phyloP scores from a whole-genome alignment of 495 filamentous ascomycete genomes.

The Neurospora hispaniola region DNA sequence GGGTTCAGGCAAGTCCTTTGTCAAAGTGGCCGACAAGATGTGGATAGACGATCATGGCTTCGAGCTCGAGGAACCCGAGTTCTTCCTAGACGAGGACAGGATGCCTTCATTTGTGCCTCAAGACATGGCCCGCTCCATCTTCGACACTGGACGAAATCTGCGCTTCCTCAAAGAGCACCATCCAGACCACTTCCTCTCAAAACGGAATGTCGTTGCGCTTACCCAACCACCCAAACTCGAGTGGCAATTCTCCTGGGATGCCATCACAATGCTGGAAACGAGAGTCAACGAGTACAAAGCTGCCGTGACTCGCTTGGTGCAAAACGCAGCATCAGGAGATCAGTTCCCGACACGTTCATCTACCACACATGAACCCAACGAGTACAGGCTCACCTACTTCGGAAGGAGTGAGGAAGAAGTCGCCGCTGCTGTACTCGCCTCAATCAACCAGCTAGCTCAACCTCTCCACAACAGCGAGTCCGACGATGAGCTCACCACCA shows the following conservation, averaged over 20 bases:
- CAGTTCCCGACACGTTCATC: not conserved
- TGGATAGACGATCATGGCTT: constrained; percentile 44
- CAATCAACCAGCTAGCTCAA: constrained; percentile 35
- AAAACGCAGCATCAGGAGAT: not conserved
- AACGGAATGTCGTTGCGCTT: constrained; percentile 31
- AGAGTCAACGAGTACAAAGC: constrained; percentile 55
- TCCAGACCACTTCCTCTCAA: constrained; percentile 65
- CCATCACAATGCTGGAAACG: constrained; percentile 51
- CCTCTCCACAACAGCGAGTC: constrained; percentile 13
- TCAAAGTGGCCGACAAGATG: constrained; percentile 47
- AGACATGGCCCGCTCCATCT: constrained; percentile 55
- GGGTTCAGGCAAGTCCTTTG: constrained; percentile 43
- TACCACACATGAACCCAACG: not conserved
- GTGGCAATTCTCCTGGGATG: constrained; percentile 69
- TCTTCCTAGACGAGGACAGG: constrained; percentile 45
- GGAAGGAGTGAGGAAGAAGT: constrained; percentile 41
- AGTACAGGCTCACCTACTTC: constrained; percentile 32
- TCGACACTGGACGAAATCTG: constrained; percentile 69
- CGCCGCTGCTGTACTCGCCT: constrained; percentile 36
- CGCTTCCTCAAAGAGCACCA: constrained; percentile 62
- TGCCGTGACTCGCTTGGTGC: constrained; percentile 34
- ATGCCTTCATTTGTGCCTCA: constrained; percentile 57
- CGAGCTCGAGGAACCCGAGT: constrained; percentile 44
- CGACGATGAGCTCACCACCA: constrained; percentile 21
- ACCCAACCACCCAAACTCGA: constrained; percentile 46